Evolutionary conservation across 805 yeast genomes (phyloP).

Genomic region (Kluyveromyces nonfermentans): DNA sequence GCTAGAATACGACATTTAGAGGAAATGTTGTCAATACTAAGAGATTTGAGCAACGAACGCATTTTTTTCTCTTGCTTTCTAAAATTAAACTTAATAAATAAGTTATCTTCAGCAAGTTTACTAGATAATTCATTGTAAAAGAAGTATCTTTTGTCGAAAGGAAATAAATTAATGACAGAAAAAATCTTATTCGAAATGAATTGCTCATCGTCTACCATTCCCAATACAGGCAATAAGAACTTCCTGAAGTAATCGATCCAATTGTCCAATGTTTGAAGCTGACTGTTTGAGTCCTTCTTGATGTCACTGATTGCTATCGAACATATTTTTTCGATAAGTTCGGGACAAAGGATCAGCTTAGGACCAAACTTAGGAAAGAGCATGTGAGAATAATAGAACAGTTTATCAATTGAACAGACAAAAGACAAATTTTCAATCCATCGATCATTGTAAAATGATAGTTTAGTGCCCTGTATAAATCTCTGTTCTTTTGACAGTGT

Average conservation of each 20-base stretch:
- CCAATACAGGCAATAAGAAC: conserved; percentile 55
- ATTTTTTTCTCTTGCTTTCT: conserved; percentile 70
- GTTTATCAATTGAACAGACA: conserved; percentile 33
- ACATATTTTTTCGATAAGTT: conserved; percentile 47
- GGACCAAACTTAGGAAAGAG: conserved; percentile 48
- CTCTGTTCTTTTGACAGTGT: background rate
- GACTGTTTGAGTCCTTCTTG: conserved; percentile 9
- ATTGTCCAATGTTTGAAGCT: conserved; percentile 8
- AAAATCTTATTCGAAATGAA: conserved; percentile 53
- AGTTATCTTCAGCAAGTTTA: conserved; percentile 45
- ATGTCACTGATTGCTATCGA: conserved; percentile 45
- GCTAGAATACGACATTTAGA: conserved; percentile 68
- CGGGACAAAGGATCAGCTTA: conserved; percentile 38
- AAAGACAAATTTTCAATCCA: conserved; percentile 40
- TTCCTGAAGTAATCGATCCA: conserved; percentile 61
- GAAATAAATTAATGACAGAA: conserved; percentile 41
- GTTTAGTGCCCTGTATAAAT: conserved; percentile 4
- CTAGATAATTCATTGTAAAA: conserved; percentile 71
- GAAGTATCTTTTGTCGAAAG: conserved; percentile 58
- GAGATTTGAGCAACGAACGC: conserved; percentile 64
- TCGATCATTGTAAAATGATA: conserved; percentile 35
- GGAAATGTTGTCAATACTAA: conserved; percentile 69
- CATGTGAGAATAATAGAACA: conserved; percentile 40
- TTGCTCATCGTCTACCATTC: conserved; percentile 46
- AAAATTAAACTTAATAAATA: conserved; percentile 48